Evolutionary conservation across 1,284 basidiomycete genomes (phyloP).

Genomic region (Cutaneotrichosporon cyanovorans): DNA sequence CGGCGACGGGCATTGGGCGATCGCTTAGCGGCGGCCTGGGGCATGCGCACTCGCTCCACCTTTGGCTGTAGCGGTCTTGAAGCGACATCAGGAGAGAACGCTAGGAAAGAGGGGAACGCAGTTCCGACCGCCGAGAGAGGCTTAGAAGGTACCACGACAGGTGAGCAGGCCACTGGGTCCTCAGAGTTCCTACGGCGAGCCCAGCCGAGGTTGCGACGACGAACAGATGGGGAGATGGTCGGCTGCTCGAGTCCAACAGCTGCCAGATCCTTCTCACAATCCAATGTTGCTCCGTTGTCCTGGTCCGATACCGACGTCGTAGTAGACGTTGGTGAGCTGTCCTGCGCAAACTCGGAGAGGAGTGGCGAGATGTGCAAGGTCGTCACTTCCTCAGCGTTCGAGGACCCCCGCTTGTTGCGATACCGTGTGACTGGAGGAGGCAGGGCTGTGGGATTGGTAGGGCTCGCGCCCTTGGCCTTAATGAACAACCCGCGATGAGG

Average conservation of each 20-base stretch:
- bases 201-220: conserved; percentile 36
- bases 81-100: neutral
- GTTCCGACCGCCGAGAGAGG: neutral
- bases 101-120: conserved; percentile 3
- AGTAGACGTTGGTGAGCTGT: conserved; percentile 7
- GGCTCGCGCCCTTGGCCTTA: conserved; percentile 14
- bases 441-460: conserved; percentile 28
- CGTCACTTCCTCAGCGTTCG: conserved; percentile 4
- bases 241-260: neutral
- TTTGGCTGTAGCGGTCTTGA: neutral
- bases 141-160: neutral
- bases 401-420: conserved; percentile 21
- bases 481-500: conserved; percentile 24
- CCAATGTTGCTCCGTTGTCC: no score
- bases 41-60: neutral
- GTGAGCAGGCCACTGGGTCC: neutral
- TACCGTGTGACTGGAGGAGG: conserved; percentile 10
- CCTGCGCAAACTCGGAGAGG: conserved; percentile 28
- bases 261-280: no score
- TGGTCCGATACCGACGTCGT: no score
- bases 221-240: conserved; percentile 5
- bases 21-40: no score
- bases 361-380: conserved; percentile 11
- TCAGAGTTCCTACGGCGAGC: conserved; percentile 21
- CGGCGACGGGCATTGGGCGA: no score